These are phyloP conservation scores for Collybiopsis luxurians DNA, from an alignment of 768 basidiomycete genomes.

Conservation along the genomic window DNA sequence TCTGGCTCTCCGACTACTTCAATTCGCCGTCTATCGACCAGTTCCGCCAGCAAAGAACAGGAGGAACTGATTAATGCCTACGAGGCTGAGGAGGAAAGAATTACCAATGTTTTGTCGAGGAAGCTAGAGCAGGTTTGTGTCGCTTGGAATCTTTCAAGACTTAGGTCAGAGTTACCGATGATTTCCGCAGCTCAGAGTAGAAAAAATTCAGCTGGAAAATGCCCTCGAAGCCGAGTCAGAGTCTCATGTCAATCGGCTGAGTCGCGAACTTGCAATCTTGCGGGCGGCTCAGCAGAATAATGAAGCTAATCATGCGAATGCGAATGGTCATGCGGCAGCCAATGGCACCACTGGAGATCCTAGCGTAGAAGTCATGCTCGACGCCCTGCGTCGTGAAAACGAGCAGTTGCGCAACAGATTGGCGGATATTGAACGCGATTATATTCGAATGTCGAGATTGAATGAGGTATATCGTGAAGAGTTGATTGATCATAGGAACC, in stretches of 20 bases:
- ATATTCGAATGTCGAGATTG: constrained; percentile 65
- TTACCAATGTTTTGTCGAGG: constrained; percentile 77
- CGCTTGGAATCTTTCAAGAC: too few species aligned
- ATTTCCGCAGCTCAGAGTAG: constrained; percentile 67
- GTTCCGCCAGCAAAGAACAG: constrained; percentile 51
- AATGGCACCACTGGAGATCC: constrained; percentile 39
- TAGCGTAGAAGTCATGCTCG: constrained; percentile 59
- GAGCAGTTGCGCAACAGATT: constrained; percentile 66
- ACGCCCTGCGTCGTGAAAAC: constrained; percentile 77
- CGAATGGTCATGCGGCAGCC: constrained; percentile 11
- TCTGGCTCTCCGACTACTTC: constrained; percentile 47
- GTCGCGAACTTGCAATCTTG: constrained; percentile 65
- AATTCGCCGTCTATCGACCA: constrained; percentile 45
- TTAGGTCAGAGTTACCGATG: too few species aligned
- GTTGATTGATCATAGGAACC: constrained; percentile 69
- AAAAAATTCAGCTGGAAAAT: constrained; percentile 84
- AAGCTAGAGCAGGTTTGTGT: constrained; percentile 90
- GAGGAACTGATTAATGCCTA: constrained; percentile 86
- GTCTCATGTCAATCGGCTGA: constrained; percentile 75
- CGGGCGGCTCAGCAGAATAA: constrained; percentile 54
- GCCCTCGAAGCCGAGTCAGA: constrained; percentile 84
- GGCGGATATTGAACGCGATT: constrained; percentile 75
- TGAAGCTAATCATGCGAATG: constrained; percentile 21
- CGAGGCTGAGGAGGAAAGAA: constrained; percentile 88
- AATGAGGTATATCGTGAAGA: constrained; percentile 88